Evolutionary conservation across 345 rosid species (phyloP).

Genomic region (Syzygium oleosum): DNA sequence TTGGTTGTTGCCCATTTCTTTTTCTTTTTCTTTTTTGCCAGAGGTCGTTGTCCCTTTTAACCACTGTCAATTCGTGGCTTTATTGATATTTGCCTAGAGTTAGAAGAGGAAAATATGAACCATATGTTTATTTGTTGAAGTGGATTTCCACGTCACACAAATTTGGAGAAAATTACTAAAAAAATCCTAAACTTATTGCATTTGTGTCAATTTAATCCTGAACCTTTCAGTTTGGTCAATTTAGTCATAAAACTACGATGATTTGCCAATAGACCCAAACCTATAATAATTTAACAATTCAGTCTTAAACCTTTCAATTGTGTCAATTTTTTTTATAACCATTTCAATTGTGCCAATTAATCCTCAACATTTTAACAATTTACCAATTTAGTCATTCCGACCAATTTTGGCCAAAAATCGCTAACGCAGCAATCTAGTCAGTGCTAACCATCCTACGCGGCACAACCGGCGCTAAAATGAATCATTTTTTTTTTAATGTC

Average conservation of each 20-base stretch:
- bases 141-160: not conserved
- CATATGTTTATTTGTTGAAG: not conserved
- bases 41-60: not conserved
- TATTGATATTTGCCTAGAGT: not conserved
- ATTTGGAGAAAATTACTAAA: not conserved
- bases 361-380: no score
- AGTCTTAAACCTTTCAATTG: no score
- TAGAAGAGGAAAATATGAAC: not conserved
- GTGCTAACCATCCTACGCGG: rapidly evolving
- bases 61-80: not conserved
- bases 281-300: not conserved
- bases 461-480: rapidly evolving
- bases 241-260: not conserved
- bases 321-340: no score
- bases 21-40: not conserved
- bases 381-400: not conserved
- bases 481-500: no score
- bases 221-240: not conserved
- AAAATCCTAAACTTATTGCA: not conserved
- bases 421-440: rapidly evolving
- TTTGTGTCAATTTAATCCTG: not conserved
- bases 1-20: not conserved
- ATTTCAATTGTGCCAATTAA: no score
- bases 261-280: not conserved
- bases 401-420: not conserved